Evolutionary conservation across 345 rosid species (phyloP), one percentile per base, ranked within the genome.

Genomic region (Melaleuca alternifolia): DNA sequence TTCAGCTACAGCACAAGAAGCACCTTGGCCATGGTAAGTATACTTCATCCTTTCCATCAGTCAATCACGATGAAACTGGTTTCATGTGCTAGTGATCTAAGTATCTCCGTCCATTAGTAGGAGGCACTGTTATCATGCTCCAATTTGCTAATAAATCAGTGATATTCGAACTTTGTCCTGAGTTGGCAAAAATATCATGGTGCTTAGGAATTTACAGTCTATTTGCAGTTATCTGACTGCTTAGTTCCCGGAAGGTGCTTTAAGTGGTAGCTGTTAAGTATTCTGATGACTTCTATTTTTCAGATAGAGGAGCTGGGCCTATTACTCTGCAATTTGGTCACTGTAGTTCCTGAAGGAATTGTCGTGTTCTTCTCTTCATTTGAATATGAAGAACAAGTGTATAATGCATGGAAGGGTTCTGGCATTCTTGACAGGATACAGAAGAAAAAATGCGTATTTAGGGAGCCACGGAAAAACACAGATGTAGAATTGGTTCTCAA

Each of bases 331-430:
- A 97, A 97, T 92, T 85, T 97, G 92, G 96, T 87, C 77, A 87
- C 93, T 75, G 91, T 94, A 89, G 95, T 95, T 91, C 98, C 99
- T 15, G 96, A 94, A 90, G 99, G 99, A 89, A 92, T 96, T 51
- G 92, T 97, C 75, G 96, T 95, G 89, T 97, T 97, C 95, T 96
- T 97, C 91, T 94, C 99, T 83, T 97, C 99, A 76, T 97, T 94
- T 89, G 98, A 96, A 54, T 95, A 96, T 59, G 97, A 96, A 93
- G 91, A 89, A 54, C 94, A 91, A 91, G 97, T 96, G 85, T 93
- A 93, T 90, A 89, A 89, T 87, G 91, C 94, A 53, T 97, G 99
- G 99, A 94, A 93, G 89, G 85, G 89, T 87, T 94, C 93, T 18
- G 98, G 96, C 89, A 96, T 95, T 86, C 95, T 97, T 10, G 90